Evolutionary conservation across 441 rosid species (phyloP), one percentile per base, ranked within the genome.

Genomic region (Metrosideros polymorpha): DNA sequence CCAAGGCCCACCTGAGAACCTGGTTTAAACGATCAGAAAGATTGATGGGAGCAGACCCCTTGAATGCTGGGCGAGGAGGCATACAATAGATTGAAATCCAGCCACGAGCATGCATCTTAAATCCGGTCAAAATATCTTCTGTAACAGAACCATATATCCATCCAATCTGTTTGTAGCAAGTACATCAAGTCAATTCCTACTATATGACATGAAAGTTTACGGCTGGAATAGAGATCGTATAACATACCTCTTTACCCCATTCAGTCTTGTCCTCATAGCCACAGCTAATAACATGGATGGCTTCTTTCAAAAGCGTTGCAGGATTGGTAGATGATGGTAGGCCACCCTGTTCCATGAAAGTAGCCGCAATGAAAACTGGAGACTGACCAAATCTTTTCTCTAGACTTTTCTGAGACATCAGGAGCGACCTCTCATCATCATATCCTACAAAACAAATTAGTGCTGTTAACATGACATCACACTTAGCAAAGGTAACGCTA

Each of bases 331-430:
- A 88, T 14, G 98, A 96, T 8, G 99, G 99, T 88, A 96, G 93
- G 87, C 99, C 99, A 55, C 99, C 99, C 90, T 92, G 97, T 87
- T 97, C 98, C 99, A 94, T 94, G 91, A 96, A 96, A 82, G 99
- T 97, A 59, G 99, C 99, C 0, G 99, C 96, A 91, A 97, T 96
- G 86, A 97, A 96, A 83, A 97, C 99, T 1, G 99, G 98, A 4
- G 99, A 97, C 89, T 97, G 99, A 90, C 99, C 99, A 83, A 97
- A 97, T 87, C 99, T 97, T 94, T 97, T 97, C 90, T 97, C 99
- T 83, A 97, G 88, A 87, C 98, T 94, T 94, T 93, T 97, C 90
- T 97, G 99, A 85, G 98, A 94, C 99, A 97, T 94, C n/a, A 94
- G 94, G 87, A 96, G 97, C 63, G 98, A 94, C 90, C 98, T 94